Conservation (phyloP, 108 stramenopile genomes). For the Nitzschia sp. region DNA sequence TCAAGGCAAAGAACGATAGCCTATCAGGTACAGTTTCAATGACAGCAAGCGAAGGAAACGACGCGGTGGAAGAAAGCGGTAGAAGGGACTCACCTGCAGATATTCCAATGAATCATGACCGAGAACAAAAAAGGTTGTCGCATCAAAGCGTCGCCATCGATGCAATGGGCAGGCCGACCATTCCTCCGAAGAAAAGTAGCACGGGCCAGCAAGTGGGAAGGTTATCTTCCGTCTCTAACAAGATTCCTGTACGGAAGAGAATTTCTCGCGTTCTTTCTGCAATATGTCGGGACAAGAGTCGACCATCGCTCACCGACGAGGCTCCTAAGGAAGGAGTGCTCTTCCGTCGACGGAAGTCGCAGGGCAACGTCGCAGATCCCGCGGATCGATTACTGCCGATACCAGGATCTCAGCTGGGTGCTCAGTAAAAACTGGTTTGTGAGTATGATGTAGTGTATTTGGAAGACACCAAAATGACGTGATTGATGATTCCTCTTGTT, state of each 20-base stretch:
- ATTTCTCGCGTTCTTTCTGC: background rate
- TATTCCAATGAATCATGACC: too few relatives aligned
- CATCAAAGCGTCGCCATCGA: too few relatives aligned
- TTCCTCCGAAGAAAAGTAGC: too few relatives aligned
- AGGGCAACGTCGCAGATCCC: background rate
- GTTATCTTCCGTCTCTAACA: too few relatives aligned
- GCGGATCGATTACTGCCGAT: background rate
- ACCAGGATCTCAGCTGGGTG: slow-evolving; percentile 1
- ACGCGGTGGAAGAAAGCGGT: background rate
- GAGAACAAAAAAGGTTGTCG: too few relatives aligned
- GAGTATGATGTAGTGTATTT: background rate
- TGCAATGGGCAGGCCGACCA: too few relatives aligned
- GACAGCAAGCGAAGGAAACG: background rate
- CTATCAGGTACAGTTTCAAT: background rate
- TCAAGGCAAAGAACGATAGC: background rate
- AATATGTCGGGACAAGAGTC: background rate
- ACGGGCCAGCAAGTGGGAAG: too few relatives aligned
- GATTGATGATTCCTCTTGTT: too few relatives aligned
- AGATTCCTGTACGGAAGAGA: background rate
- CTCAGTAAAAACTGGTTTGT: background rate
- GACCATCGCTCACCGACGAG: background rate
- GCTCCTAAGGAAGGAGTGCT: background rate
- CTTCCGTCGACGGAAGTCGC: background rate
- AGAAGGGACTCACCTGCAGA: too few relatives aligned
- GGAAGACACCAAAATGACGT: background rate